Percentiles rank a stretch among this genome's conserved stretches.
These are phyloP conservation scores for Metschnikowia amazonensis DNA, from an alignment of 805 yeast genomes.

Conservation along the genomic window DNA sequence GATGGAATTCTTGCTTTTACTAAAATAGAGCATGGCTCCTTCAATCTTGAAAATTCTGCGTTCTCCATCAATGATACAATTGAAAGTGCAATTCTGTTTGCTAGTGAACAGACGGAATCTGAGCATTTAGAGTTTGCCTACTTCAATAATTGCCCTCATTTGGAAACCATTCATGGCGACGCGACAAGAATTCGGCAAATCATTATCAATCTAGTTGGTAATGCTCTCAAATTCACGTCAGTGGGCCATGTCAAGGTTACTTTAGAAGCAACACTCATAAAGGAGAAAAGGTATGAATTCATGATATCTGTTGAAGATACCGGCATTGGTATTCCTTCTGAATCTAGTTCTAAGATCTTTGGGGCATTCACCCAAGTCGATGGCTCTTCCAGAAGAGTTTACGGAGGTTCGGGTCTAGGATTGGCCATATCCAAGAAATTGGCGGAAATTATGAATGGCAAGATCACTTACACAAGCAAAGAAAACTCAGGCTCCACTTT, in stretches of 20 bases:
- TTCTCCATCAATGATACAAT: constrained; percentile 44
- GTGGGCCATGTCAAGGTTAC: constrained; percentile 41
- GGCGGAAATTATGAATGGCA: constrained; percentile 48
- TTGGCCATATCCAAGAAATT: constrained; percentile 46
- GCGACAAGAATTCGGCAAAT: constrained; percentile 49
- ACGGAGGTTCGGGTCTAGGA: constrained; percentile 53
- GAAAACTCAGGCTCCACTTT: constrained; percentile 49
- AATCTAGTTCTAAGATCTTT: constrained; percentile 43
- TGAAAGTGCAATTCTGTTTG: constrained; percentile 45
- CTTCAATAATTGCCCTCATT: constrained; percentile 38
- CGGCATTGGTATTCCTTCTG: constrained; percentile 51
- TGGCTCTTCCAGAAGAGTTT: constrained; percentile 47
- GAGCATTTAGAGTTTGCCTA: constrained; percentile 45
- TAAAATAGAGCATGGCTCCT: constrained; percentile 53
- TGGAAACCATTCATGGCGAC: constrained; percentile 43
- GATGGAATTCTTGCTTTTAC: constrained; percentile 54
- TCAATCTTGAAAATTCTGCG: constrained; percentile 40
- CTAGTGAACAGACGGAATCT: constrained; percentile 45
- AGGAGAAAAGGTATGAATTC: constrained; percentile 35
- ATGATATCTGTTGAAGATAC: constrained; percentile 44
- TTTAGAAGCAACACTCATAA: constrained; percentile 27
- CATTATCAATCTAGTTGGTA: constrained; percentile 49
- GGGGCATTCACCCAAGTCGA: constrained; percentile 56
- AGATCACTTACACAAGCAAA: constrained; percentile 40
- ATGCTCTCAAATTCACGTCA: constrained; percentile 50